Evolutionary conservation across 2,329 filamentous ascomycete genomes (phyloP), one percentile per base, ranked within the genome.

Genomic region (Alternaria viburni): DNA sequence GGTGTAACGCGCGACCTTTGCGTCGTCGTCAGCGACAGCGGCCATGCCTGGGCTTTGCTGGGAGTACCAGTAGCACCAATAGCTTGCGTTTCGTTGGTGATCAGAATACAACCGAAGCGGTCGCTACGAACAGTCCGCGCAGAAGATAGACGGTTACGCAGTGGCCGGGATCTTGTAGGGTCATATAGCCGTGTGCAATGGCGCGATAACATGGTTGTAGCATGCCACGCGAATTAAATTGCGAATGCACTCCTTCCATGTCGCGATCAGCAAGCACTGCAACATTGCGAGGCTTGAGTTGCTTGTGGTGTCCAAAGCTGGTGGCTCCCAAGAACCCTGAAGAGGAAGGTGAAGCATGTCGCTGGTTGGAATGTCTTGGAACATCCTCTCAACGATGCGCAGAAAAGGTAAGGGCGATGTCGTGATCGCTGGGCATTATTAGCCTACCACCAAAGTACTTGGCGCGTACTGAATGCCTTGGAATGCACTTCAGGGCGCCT

Each of bases 321-420:
- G 67, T 43, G 67, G 63, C 67, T 54, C 55, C 54, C 51, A 47
- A 47, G 13, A 45, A 15, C 43, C 71, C 68, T 32, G 52, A 72
- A 69, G 41, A 68, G 75, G 75, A 73, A 77, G 75, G 75, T 75
- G 66, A 66, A 66, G 58, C 59, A 64, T 59, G 36, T 36, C 19
- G 56, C 47, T 65, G 57, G 64, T 64, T 60, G 61, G 62, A 56
- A 45, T 46, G 28, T 67, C 71, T 73, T 73, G 71, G 71, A 71
- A 71, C 55, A 47, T 21, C 65, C 51, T 64, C 50, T 64, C 30
- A 61, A 61, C 65, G 63, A 55, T 57, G 58, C 65, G 63, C 65
- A 67, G 47, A 52, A 46, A 55, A 57, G 63, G 45, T 62, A 65
- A 56, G 58, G 41, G 45, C 66, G 66, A 73, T 73, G 69, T 73